phyloP scores from a whole-genome alignment of 139 green algal species.

The Dunaliella primolecta region DNA sequence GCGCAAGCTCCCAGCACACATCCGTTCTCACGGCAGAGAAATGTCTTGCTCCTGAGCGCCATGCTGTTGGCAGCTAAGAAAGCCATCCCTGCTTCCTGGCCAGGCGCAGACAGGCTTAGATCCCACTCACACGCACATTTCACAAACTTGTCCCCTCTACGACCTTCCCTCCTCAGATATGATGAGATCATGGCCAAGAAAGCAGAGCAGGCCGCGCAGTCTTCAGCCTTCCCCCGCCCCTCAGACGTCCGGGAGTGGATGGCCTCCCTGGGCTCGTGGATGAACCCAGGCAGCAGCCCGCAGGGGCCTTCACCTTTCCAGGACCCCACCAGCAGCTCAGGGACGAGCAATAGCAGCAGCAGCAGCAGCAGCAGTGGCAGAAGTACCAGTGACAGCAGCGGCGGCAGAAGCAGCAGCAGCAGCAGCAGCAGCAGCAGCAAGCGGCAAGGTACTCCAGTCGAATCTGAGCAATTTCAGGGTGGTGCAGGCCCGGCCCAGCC shows the following conservation, averaged over 20 bases:
- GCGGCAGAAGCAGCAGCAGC: background rate
- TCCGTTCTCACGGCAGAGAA: too few relatives aligned
- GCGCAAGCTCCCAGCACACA: too few relatives aligned
- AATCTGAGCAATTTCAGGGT: too few relatives aligned
- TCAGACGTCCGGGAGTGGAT: background rate
- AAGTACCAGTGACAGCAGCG: background rate
- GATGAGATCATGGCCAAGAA: background rate
- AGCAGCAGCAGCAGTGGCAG: background rate
- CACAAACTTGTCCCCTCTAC: too few relatives aligned
- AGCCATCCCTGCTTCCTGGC: too few relatives aligned
- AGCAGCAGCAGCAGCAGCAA: background rate
- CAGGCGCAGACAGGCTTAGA: too few relatives aligned
- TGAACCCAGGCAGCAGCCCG: background rate
- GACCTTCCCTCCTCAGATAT: background rate
- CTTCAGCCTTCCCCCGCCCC: too few relatives aligned
- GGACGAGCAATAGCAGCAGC: background rate
- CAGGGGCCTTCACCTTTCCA: background rate
- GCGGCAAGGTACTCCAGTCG: background rate
- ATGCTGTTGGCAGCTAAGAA: too few relatives aligned
- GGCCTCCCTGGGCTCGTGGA: background rate
- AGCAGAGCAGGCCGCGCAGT: background rate
- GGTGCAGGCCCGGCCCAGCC: too few relatives aligned
- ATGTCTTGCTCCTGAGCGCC: too few relatives aligned
- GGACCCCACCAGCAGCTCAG: background rate
- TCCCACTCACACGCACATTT: too few relatives aligned